These are phyloP conservation scores for Puccinia novopanici DNA, from an alignment of 1,284 basidiomycete species.

Conservation along the genomic window DNA sequence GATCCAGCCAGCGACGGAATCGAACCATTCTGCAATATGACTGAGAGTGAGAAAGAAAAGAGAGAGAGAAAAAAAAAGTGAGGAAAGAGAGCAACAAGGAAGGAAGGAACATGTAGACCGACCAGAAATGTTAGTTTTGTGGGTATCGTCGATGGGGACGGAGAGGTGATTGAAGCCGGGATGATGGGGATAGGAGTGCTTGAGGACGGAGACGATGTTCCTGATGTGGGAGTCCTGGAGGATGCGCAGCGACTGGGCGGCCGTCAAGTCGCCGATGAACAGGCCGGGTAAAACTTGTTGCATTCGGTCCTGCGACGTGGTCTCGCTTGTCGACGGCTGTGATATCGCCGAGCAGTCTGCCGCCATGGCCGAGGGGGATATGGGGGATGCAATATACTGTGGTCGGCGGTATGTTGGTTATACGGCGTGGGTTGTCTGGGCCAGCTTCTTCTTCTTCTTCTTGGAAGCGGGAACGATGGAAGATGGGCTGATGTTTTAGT, in stretches of 20 bases:
- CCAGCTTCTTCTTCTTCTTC: too few species aligned
- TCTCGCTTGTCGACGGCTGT: too few species aligned
- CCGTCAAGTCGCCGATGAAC: slow-evolving; percentile 34
- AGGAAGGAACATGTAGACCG: not conserved
- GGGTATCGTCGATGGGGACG: slow-evolving; percentile 32
- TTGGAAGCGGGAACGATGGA: too few species aligned
- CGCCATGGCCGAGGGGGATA: too few species aligned
- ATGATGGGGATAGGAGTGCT: slow-evolving; percentile 25
- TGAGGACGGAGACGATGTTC: slow-evolving; percentile 39
- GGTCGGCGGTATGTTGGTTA: too few species aligned
- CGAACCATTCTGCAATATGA: slow-evolving; percentile 51
- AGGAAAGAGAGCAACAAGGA: not conserved
- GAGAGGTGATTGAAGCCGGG: slow-evolving; percentile 18
- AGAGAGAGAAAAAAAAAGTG: not conserved
- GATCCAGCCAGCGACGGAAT: slow-evolving; percentile 39
- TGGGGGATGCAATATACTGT: too few species aligned
- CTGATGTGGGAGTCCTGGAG: slow-evolving; percentile 12
- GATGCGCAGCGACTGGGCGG: slow-evolving; percentile 8
- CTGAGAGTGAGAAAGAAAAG: not conserved
- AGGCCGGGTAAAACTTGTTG: slow-evolving; percentile 17
- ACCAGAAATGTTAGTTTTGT: slow-evolving; percentile 36
- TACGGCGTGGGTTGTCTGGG: too few species aligned
- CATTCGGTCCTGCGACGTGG: not conserved
- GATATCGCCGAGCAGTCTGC: too few species aligned
- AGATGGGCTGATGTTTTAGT: too few species aligned